Evolutionary conservation across 2,329 filamentous ascomycete species (phyloP), one percentile per base, ranked within the genome.

Genomic region (Claviceps monticola): DNA sequence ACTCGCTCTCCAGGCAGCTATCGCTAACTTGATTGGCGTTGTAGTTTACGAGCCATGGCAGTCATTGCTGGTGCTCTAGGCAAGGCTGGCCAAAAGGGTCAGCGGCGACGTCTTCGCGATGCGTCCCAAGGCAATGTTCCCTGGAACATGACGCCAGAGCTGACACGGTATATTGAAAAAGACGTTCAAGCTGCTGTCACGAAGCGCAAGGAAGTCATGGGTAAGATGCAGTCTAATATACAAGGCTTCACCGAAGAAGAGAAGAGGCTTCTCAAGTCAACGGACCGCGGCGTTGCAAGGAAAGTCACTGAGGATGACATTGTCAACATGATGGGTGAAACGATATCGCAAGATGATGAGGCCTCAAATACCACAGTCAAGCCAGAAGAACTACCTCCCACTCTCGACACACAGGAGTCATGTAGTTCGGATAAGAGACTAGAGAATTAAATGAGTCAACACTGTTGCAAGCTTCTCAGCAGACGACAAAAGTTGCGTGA

Each of bases 1-100:
- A 19, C 5, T 8, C 13, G 26, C 2, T 4, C 11, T 37, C 4
- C 26, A 37, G 37, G 43, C 5, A 7, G 17, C 42, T 34, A 14
- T 44, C 6, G 17, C 48, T 50, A 29, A 34, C 29, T 34, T 9
- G 26, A 51, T 44, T 64, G 17, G 36, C 29, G 1, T 38, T 26
- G 1, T 49, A 95, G 89, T 79, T 69, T 95, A 58, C 84, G 93
- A 55, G 83, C 84, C 57, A 78, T 89, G 48, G 80, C 84, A 59
- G 76, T 96, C 55, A 87, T 98, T 59, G 86, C 83, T 4, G 89
- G 89, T 50, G 83, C 93, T 1, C 75, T 98, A 39, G 91, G 90
- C 42, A 79, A 85, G 50, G 93, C 93, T 1, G 93, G 87, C 9
- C 74, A 95, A 70, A 74, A 78, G 50, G 93, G 93, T 39, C 83